phyloP scores from a whole-genome alignment of 1,284 basidiomycete genomes.

The Trichosporon sp. region DNA sequence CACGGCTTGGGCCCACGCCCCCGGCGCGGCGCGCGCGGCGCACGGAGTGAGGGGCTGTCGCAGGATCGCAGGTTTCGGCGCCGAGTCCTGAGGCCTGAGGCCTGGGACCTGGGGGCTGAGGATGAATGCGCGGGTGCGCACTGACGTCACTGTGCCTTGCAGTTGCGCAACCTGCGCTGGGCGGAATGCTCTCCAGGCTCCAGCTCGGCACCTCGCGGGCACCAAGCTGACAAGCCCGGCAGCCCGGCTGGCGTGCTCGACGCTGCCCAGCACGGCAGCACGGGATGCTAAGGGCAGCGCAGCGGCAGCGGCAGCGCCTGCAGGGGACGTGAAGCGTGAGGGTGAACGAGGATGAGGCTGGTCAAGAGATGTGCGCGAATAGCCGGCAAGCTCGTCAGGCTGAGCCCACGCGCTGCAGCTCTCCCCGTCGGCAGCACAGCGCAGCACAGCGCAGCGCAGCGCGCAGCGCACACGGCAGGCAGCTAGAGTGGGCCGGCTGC shows the following conservation, averaged over 20 bases:
- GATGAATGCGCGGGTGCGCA: neutral
- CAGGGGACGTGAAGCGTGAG: no score
- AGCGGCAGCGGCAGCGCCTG: no score
- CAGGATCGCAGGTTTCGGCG: neutral
- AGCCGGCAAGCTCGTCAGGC: neutral
- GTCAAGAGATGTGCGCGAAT: neutral
- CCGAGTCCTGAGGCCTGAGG: neutral
- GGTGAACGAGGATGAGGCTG: neutral
- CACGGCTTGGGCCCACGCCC: no score
- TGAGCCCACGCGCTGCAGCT: neutral
- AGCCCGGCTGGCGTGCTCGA: neutral
- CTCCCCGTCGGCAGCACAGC: neutral
- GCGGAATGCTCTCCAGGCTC: neutral
- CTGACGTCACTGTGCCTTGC: slow-evolving; percentile 3
- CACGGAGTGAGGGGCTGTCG: neutral
- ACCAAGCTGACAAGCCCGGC: no score
- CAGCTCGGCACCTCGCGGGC: neutral
- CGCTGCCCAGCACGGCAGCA: neutral
- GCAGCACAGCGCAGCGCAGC: neutral
- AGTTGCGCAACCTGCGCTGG: neutral
- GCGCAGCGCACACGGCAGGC: no score
- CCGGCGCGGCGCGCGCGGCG: no score
- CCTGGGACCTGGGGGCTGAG: no score
- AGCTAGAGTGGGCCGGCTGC: neutral
- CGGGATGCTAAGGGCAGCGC: neutral